These are phyloP conservation scores for Scytalidium sp. DNA, from an alignment of 2,329 filamentous ascomycete species.

Conservation along the genomic window DNA sequence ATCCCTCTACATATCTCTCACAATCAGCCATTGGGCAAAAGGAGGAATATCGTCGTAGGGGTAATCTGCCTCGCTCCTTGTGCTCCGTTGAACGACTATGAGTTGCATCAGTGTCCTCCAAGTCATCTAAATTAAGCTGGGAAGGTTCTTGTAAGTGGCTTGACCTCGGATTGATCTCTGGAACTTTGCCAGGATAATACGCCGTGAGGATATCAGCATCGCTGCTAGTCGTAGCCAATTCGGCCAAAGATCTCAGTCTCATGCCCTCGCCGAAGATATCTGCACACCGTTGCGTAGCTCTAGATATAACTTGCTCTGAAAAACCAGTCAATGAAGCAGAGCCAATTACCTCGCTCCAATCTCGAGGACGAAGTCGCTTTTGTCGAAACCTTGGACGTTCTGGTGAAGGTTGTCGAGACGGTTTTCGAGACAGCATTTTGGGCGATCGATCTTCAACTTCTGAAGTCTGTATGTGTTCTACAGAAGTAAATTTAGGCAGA, in stretches of 20 bases:
- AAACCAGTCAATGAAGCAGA: constrained; percentile 75
- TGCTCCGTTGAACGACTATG: not conserved
- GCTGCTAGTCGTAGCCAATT: constrained; percentile 11
- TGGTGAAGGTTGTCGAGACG: not conserved
- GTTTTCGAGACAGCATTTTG: not conserved
- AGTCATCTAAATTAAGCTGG: not conserved
- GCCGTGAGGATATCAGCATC: constrained; percentile 8
- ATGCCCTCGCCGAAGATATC: constrained; percentile 73
- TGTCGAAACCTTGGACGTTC: not conserved
- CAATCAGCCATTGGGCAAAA: constrained; percentile 38
- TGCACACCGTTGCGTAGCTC: constrained; percentile 71
- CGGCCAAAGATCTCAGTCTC: constrained; percentile 36
- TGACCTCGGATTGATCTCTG: constrained; percentile 9
- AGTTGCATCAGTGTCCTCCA: not conserved
- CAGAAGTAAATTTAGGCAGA: constrained; percentile 32
- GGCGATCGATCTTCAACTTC: not conserved
- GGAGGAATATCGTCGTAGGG: constrained; percentile 4
- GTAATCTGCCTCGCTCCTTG: not conserved
- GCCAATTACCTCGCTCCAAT: constrained; percentile 85
- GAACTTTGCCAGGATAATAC: constrained; percentile 23
- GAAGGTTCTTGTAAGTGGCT: not conserved
- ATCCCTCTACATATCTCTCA: constrained; percentile 31
- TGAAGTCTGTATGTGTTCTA: not conserved
- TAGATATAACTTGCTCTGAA: constrained; percentile 58
- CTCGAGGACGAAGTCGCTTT: constrained; percentile 37